Base-by-base conservation (phyloP, 2,329 filamentous ascomycete genomes). In the Dryadomyces quercus-mongolicae region DNA sequence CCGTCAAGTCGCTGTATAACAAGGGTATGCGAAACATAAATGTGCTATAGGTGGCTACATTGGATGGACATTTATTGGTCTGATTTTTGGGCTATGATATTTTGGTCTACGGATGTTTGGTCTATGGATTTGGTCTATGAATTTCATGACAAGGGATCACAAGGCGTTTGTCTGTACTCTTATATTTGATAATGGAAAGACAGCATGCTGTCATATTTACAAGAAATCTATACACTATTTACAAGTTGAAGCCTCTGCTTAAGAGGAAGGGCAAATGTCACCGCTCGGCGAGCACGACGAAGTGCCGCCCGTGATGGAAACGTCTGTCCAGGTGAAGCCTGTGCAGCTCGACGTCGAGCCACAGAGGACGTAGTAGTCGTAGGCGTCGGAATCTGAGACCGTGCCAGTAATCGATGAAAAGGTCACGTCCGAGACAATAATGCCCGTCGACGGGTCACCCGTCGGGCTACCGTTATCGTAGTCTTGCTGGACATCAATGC, bases 401-500 rank as follows among this genome's bases (percentile, higher is more conserved):
- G 60, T 64, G 3, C 74, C 74, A 9, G 66, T 16, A 36, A 52
- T 52, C 40, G 31, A 9, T 5, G 25, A 3, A 9, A 52, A 52
- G 2, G 50, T 68, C 18, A 77, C 61, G 12, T 61, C 66, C 3
- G 70, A 74, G 58, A 77, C 74, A 4, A 67, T 67, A n/a, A 76
- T 70, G 51, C 72, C 72, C 34, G 64, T 68, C 9, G 74, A 77
- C 5, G 74, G 72, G 3, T 59, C 31, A 13, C 57, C 59, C 0
- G 67, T 70, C 2, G 67, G 68, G 43, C 68, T 67, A 47, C 71
- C 71, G 58, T 74, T 73, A 62, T 71, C 66, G 60, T 80, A 81
- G 62, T 80, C 76, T 67, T 82, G 80, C 64, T 81, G 68, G 56
- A 82, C 73, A 51, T 80, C 70, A 56, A 82, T 74, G 47, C 74